Percentiles rank a stretch among this genome's conserved stretches.
Evolutionary conservation across 2,329 filamentous ascomycete genomes (phyloP).

Genomic region (Penicillium sp.): DNA sequence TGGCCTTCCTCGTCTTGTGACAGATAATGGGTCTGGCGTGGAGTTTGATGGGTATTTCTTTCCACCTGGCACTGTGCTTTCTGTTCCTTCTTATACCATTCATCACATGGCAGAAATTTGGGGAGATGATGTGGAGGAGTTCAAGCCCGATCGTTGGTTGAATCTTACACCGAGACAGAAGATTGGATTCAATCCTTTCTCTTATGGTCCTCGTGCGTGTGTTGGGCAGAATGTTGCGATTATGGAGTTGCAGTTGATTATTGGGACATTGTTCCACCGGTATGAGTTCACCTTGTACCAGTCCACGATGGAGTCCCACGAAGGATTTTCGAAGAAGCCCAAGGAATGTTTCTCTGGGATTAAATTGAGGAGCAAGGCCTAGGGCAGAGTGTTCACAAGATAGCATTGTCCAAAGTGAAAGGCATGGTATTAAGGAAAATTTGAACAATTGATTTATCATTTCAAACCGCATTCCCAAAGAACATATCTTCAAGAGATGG

Average conservation of each 20-base stretch:
- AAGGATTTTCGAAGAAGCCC: constrained; percentile 26
- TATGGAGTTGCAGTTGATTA: constrained; percentile 44
- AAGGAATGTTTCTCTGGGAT: constrained; percentile 22
- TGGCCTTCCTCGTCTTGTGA: constrained; percentile 26
- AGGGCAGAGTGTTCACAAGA: not conserved
- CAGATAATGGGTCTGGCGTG: constrained; percentile 17
- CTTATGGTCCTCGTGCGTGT: constrained; percentile 45
- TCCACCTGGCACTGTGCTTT: constrained; percentile 35
- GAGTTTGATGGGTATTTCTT: constrained; percentile 21
- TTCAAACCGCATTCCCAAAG: constrained; percentile 10
- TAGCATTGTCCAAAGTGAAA: too few species aligned
- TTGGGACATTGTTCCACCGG: constrained; percentile 28
- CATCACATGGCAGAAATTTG: constrained; percentile 44
- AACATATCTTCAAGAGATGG: constrained; percentile 20
- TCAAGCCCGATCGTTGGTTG: constrained; percentile 40
- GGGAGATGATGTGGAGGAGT: constrained; percentile 43
- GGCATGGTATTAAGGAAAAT: not conserved
- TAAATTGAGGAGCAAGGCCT: constrained; percentile 4
- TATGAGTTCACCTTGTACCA: constrained; percentile 22
- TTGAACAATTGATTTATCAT: not conserved
- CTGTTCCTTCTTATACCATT: constrained; percentile 43
- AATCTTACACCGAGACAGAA: constrained; percentile 32
- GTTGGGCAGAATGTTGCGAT: constrained; percentile 46
- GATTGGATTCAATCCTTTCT: constrained; percentile 42
- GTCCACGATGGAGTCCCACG: constrained; percentile 19